Percentiles rank a stretch among this genome's conserved stretches.
These are phyloP conservation scores for Porogramme epimiltina DNA, from an alignment of 1,284 basidiomycete species.

Conservation along the genomic window DNA sequence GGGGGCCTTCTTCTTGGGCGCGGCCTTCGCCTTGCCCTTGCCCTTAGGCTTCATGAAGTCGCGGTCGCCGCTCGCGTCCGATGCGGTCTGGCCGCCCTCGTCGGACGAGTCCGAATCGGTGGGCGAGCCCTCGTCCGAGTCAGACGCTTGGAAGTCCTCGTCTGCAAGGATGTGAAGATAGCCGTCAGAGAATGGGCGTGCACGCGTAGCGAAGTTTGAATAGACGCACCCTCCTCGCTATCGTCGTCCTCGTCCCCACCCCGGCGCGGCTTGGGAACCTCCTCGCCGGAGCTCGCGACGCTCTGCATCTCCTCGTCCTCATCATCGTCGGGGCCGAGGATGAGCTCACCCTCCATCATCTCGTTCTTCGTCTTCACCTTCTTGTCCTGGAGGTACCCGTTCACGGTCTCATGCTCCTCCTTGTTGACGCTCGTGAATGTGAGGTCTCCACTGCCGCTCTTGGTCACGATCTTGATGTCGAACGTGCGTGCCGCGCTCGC, in stretches of 20 bases:
- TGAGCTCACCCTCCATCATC: slow-evolving; percentile 87
- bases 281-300: slow-evolving; percentile 71
- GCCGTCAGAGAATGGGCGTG: not conserved
- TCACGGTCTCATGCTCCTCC: slow-evolving; percentile 91
- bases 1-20: slow-evolving; percentile 43
- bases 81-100: slow-evolving; percentile 78
- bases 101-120: slow-evolving; percentile 72
- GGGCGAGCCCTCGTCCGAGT: slow-evolving; percentile 84
- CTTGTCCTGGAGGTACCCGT: slow-evolving; percentile 86
- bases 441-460: slow-evolving; percentile 73
- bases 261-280: slow-evolving; percentile 53
- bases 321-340: slow-evolving; percentile 75
- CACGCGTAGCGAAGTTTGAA: not conserved
- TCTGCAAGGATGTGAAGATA: slow-evolving; percentile 37
- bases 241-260: slow-evolving; percentile 76
- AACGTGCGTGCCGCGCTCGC: slow-evolving; percentile 90
- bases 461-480: slow-evolving; percentile 90
- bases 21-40: slow-evolving; percentile 39
- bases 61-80: slow-evolving; percentile 76
- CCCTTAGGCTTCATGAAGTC: slow-evolving; percentile 55
- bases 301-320: slow-evolving; percentile 88
- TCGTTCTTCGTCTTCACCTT: slow-evolving; percentile 96
- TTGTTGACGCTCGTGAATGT: slow-evolving; percentile 94
- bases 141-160: slow-evolving; percentile 90
- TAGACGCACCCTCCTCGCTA: slow-evolving; percentile 74